Base-by-base conservation (phyloP, 2,329 filamentous ascomycete species). In the Zalaria sp. region DNA sequence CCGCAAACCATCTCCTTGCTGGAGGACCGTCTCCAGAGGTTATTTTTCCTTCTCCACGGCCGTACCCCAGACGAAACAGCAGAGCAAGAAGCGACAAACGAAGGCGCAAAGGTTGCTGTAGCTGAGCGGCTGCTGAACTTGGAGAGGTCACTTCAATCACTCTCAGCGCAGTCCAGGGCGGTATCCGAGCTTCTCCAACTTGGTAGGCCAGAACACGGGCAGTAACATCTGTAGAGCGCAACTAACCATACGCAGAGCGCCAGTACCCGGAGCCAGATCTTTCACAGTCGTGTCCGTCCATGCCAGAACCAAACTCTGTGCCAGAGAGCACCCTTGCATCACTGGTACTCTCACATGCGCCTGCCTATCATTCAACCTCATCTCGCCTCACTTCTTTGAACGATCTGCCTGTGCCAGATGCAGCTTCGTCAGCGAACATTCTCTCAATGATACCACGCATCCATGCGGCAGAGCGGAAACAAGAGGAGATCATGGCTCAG, bases 391-490 rank as follows among this genome's bases (percentile, higher is more conserved):
- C 62, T 27, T 60, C 64, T 2, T 57, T 71, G 25, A 54, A 63
- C 28, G 63, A 67, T 48, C 59, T 65, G 39, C 57, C 57, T 2
- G 50, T 70, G 6, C 65, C 66, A 4, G 58, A 62, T 25, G 56
- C 65, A 3, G 56, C 61, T 28, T 53, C 58, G 27, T 62, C 67
- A 51, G 69, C 75, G 3, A 64, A 65, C 31, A 64, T 86, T 4
- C 70, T 77, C 3, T 63, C 68, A 2, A 62, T 83, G 37, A 59
- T 69, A 32, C 76, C 78, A 5, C 69, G 77, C 37, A 79, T 86
- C 63, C 72, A 71, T 49, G 72, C 69, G 18, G 61, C 77, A 11
- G 72, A 76, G 47, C 67, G 70, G 0, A 71, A 71, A 3, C 81
- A 86, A 53, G 57, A 71, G 18, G 68, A 73, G 10, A 80, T 85